These are phyloP conservation scores for Guyanaporus albipodus DNA, from an alignment of 768 basidiomycete genomes.

Conservation along the genomic window DNA sequence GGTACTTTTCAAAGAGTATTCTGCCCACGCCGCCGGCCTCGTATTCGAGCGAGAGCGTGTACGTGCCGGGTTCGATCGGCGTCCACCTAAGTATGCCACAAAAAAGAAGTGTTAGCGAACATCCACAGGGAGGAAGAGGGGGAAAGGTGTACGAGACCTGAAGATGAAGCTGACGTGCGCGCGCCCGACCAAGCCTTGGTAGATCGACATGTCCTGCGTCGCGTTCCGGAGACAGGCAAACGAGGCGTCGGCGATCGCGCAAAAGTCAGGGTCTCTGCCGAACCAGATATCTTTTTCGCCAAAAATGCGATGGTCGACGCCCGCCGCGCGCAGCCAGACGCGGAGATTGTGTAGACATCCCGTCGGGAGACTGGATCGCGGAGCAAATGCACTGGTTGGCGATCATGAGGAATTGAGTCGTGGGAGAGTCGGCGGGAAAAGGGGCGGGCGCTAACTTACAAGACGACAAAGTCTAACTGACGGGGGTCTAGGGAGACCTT, in stretches of 20 bases:
- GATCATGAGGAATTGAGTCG: slow-evolving; percentile 1
- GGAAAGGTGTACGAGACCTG: slow-evolving; percentile 33
- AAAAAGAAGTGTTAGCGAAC: no score
- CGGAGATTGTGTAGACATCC: slow-evolving; percentile 55
- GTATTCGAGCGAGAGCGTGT: slow-evolving; percentile 59
- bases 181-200: slow-evolving; percentile 52
- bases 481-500: slow-evolving; percentile 51
- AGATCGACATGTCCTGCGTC: slow-evolving; percentile 45
- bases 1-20: slow-evolving; percentile 49
- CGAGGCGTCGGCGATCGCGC: slow-evolving; percentile 50
- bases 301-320: slow-evolving; percentile 61
- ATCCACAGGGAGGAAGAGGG: no score
- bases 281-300: slow-evolving; percentile 63
- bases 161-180: slow-evolving; percentile 55
- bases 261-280: slow-evolving; percentile 63
- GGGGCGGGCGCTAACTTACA: slow-evolving; percentile 39
- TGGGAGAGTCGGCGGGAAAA: neutral
- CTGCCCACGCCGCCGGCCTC: slow-evolving; percentile 60
- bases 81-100: slow-evolving; percentile 48
- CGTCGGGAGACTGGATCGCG: slow-evolving; percentile 51
- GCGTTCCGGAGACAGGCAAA: slow-evolving; percentile 47
- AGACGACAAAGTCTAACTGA: slow-evolving; percentile 55
- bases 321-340: slow-evolving; percentile 57
- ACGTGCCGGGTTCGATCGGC: slow-evolving; percentile 39
- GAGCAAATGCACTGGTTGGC: slow-evolving; percentile 50